These are phyloP conservation scores for Odonthalia washingtoniensis DNA, from an alignment of 31 red algal genomes.

Conservation along the genomic window DNA sequence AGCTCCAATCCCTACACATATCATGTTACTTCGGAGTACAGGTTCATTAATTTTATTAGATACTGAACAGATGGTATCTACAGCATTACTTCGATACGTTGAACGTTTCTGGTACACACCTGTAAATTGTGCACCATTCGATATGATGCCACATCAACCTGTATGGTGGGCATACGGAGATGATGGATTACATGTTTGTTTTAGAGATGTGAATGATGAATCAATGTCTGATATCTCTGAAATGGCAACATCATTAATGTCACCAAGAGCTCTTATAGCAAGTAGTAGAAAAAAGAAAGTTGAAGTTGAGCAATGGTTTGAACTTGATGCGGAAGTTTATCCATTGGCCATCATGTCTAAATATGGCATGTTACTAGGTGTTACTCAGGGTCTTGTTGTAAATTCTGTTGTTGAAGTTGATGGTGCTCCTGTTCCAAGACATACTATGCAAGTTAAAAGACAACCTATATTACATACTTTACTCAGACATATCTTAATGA, in stretches of 20 bases:
- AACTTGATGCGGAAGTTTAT: conserved; percentile 92
- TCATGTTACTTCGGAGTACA: conserved; percentile 79
- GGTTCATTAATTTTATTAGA: conserved; percentile 88
- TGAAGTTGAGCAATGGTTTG: conserved; percentile 88
- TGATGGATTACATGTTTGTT: conserved; percentile 85
- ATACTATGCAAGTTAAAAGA: conserved; percentile 83
- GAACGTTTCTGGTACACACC: no score
- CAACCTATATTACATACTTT: conserved; percentile 91
- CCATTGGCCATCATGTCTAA: conserved; percentile 76
- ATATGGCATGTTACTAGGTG: conserved; percentile 82
- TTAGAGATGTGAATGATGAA: conserved; percentile 64
- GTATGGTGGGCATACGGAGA: conserved; percentile 94
- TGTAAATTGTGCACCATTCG: conserved; percentile 67
- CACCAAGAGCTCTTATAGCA: conserved; percentile 27
- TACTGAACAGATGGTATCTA: conserved; percentile 74
- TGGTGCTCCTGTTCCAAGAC: conserved; percentile 38
- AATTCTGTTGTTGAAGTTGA: conserved; percentile 48
- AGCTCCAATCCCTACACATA: conserved; percentile 61
- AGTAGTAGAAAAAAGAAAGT: conserved; percentile 38
- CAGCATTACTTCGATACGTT: conserved; percentile 77
- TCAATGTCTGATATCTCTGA: conserved; percentile 1
- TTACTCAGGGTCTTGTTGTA: conserved; percentile 59
- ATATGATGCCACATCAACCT: conserved; percentile 66
- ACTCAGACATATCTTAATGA: conserved; percentile 75
- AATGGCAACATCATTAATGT: no score